Evolutionary conservation across 345 rosid species (phyloP).

Genomic region (Eucalyptus lansdowneana): DNA sequence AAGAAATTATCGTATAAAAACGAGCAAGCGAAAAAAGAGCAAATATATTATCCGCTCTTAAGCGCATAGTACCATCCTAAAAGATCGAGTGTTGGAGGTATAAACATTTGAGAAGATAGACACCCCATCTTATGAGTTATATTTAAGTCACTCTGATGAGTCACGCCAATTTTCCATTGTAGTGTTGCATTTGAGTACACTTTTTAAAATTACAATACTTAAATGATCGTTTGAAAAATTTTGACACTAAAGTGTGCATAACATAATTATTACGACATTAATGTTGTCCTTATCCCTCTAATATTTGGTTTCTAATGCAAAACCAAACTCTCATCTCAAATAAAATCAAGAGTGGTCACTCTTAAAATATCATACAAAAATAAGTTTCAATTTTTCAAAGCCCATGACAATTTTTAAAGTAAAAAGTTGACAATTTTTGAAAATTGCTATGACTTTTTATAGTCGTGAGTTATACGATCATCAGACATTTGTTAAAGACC

Average conservation of each 20-base stretch:
- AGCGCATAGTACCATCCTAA: neutral
- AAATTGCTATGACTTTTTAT: neutral
- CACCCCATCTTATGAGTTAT: neutral
- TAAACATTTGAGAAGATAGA: neutral
- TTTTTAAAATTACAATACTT: neutral
- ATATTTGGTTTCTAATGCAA: too few species aligned
- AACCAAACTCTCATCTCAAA: neutral
- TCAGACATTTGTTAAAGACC: neutral
- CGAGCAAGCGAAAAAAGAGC: neutral
- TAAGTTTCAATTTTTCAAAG: neutral
- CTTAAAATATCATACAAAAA: too few species aligned
- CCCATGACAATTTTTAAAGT: neutral
- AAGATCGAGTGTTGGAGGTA: neutral
- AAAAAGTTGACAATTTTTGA: neutral
- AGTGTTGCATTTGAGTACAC: neutral
- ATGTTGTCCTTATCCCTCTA: neutral
- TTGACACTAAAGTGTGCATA: neutral
- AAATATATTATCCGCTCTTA: neutral
- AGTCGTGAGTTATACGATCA: neutral
- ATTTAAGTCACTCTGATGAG: neutral
- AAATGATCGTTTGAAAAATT: rapidly evolving
- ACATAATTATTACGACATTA: neutral
- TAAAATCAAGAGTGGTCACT: neutral
- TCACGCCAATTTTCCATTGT: neutral
- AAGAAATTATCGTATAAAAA: neutral